Evolutionary conservation across 495 filamentous ascomycete genomes (phyloP).

Genomic region (Xylaria curta): DNA sequence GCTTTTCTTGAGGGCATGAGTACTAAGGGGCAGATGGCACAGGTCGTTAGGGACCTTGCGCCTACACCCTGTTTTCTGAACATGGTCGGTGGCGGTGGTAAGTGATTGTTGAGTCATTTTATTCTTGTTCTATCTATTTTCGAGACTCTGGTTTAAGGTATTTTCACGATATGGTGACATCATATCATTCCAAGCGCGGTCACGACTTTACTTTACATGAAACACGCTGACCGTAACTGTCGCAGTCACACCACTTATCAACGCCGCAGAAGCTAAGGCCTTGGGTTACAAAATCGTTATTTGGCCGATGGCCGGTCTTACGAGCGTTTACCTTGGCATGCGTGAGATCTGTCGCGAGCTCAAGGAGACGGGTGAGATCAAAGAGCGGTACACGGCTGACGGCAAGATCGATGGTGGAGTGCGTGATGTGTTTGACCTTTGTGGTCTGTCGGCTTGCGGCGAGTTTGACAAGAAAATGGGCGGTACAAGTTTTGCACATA

Average conservation of each 20-base stretch:
- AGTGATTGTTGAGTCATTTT: background rate
- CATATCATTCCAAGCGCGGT: background rate
- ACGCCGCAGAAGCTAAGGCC: conserved; percentile 59
- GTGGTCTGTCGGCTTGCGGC: conserved; percentile 56
- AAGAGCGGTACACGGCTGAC: conserved; percentile 30
- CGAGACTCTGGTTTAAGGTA: background rate
- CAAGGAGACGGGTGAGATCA: conserved; percentile 53
- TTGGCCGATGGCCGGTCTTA: conserved; percentile 59
- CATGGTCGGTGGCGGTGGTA: conserved; percentile 63
- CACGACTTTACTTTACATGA: background rate
- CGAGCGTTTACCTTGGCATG: conserved; percentile 61
- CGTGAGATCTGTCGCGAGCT: conserved; percentile 52
- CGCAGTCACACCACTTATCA: conserved; percentile 59
- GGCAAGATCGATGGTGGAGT: conserved; percentile 61
- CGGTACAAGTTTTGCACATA: conserved; percentile 33
- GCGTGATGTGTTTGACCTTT: conserved; percentile 65
- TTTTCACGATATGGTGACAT: background rate
- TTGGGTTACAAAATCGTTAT: conserved; percentile 72
- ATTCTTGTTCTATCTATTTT: background rate
- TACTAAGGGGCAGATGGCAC: conserved; percentile 58
- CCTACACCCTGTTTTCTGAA: conserved; percentile 65
- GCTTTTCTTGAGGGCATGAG: conserved; percentile 70
- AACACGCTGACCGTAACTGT: background rate
- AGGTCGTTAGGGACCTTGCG: conserved; percentile 58
- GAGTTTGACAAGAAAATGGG: conserved; percentile 43